Evolutionary conservation across 305 asterid genomes (phyloP), one percentile per base, ranked within the genome.

Genomic region (Coffea humblotiana): DNA sequence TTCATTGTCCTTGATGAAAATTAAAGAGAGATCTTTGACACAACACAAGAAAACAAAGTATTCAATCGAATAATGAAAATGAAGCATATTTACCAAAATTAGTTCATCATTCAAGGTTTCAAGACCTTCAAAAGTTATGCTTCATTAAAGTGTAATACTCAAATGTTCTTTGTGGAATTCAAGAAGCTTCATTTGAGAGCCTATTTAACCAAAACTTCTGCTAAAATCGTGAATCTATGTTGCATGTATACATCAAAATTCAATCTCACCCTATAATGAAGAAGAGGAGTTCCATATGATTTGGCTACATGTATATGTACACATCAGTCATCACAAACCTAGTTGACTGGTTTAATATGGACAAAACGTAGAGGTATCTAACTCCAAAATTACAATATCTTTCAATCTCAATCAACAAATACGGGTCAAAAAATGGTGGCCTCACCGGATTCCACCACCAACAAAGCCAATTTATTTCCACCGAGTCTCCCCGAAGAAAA

Each of bases 401-500:
- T 75, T 58, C 56, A 11, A 37, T 35, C n/a, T 35, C 69, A 61
- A n/a, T 56, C 51, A 37, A 72, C 35, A 25, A 1, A 48, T 7
- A 37, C 2, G 23, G 40, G 6, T 51, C n/a, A 72, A 29, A 29
- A 51, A 27, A 16, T 7, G 45, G 48, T 0, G 48, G 49, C 2
- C 9, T 14, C 64, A 66, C 27, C 48, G 8, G 45, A 18, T 48
- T 52, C 49, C 73, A 48, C 35, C 48, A 0, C 49, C 43, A 35
- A 47, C 64, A 25, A 18, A 60, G 64, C 37, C 23, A 78, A 13
- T 27, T 54, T 68, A 13, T 45, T 6, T 7, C 15, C 8, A 32
- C 69, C 37, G 48, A 83, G 75, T 51, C 83, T 87, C n/a, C 92
- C 92, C 0, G 96, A 93, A 58, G 87, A 88, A 82, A 91, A 89